phyloP scores from a whole-genome alignment of 192 early-diverging fungal species.

The Dispira simplex region DNA sequence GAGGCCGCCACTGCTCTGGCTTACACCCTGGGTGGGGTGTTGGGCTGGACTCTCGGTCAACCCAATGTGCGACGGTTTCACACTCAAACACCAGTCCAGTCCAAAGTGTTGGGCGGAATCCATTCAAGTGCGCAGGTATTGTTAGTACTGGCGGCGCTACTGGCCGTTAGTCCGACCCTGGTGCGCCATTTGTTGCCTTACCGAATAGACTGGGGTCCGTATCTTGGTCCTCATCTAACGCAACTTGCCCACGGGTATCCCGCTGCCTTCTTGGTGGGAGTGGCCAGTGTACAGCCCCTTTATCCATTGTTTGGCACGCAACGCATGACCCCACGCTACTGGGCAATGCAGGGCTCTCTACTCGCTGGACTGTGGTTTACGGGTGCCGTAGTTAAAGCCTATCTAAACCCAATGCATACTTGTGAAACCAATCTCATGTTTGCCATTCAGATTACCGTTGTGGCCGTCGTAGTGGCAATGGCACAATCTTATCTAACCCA shows the following conservation, averaged over 20 bases:
- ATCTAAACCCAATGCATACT: no score
- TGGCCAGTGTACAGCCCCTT: neutral
- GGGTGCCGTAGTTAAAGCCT: neutral
- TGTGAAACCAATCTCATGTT: neutral
- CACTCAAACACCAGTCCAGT: no score
- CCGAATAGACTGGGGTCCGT: neutral
- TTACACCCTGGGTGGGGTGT: conserved; percentile 28
- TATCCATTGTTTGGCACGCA: neutral
- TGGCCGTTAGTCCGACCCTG: neutral
- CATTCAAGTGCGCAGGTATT: no score
- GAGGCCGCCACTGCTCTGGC: conserved; percentile 20
- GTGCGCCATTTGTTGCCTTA: neutral
- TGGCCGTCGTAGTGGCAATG: no score
- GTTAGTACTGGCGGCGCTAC: neutral
- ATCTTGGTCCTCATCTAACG: conserved; percentile 7
- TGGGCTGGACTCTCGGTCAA: neutral
- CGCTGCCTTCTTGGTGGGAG: neutral
- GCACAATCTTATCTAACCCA: neutral
- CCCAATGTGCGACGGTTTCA: neutral
- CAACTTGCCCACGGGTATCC: conserved; percentile 7
- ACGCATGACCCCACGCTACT: neutral
- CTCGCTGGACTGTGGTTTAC: neutral
- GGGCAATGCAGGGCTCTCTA: neutral
- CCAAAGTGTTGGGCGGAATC: neutral
- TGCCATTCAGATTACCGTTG: no score